Percentiles rank a stretch among this genome's conserved stretches.
phyloP scores from a whole-genome alignment of 2,329 filamentous ascomycete genomes.

The Pleurostoma richardsiae region DNA sequence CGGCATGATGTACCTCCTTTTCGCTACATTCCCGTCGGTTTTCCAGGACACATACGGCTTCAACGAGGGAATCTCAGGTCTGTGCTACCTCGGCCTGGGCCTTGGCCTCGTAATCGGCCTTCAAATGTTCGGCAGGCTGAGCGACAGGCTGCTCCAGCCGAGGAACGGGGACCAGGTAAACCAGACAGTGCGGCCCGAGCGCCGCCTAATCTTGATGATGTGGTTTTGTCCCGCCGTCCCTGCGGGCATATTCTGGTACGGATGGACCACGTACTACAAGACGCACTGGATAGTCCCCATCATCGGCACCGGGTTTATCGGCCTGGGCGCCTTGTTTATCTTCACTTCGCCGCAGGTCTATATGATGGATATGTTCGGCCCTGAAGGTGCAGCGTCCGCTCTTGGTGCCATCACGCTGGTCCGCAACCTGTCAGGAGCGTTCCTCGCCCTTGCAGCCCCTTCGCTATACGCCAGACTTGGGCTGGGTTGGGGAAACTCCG shows the following conservation, averaged over 20 bases:
- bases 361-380: constrained; percentile 54
- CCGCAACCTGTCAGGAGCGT: constrained; percentile 28
- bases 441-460: constrained; percentile 30
- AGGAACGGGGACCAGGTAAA: constrained; percentile 12
- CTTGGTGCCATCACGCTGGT: constrained; percentile 31
- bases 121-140: background rate
- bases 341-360: constrained; percentile 37
- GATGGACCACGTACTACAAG: constrained; percentile 40
- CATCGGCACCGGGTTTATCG: constrained; percentile 37
- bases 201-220: constrained; percentile 35
- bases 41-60: constrained; percentile 19
- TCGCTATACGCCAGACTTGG: constrained; percentile 31
- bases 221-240: constrained; percentile 37
- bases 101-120: constrained; percentile 19
- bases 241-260: constrained; percentile 44
- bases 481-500: constrained; percentile 33
- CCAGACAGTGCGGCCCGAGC: constrained; percentile 24
- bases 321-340: constrained; percentile 29
- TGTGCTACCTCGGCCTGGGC: constrained; percentile 42
- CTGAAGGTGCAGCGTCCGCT: constrained; percentile 45
- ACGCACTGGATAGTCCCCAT: constrained; percentile 50
- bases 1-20: constrained; percentile 18
- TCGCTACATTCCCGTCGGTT: constrained; percentile 17
- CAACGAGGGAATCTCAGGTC: constrained; percentile 1
- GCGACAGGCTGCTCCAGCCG: background rate